A percentile compares a stretch with the other conserved stretches of the same genome.
Evolutionary conservation across 1,284 basidiomycete species (phyloP).

Genomic region (Termitomyces sp.): DNA sequence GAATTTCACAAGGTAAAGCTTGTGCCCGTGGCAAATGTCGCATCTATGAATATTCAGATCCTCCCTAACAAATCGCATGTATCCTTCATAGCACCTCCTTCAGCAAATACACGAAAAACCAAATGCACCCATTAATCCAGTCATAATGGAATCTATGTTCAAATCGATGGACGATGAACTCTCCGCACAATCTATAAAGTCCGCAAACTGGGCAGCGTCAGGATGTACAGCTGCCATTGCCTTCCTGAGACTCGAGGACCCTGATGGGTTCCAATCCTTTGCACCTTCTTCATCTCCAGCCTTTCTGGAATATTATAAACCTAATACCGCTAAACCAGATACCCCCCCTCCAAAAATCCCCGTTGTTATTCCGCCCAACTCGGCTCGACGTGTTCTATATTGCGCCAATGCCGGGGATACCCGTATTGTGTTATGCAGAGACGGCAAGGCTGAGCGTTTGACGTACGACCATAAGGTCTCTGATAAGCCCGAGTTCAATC

Average conservation of each 20-base stretch:
- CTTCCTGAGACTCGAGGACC: slow-evolving; percentile 16
- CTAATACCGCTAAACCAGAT: slow-evolving; percentile 1
- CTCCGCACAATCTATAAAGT: slow-evolving; percentile 8
- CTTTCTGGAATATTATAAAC: slow-evolving; percentile 5
- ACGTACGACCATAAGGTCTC: slow-evolving; percentile 17
- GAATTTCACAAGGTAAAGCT: slow-evolving; percentile 16
- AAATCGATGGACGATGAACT: slow-evolving; percentile 15
- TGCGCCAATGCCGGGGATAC: slow-evolving; percentile 16
- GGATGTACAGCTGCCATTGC: slow-evolving; percentile 17
- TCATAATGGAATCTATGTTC: slow-evolving; percentile 10
- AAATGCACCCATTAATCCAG: slow-evolving; percentile 8
- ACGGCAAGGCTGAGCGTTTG: slow-evolving; percentile 13
- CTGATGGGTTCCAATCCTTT: slow-evolving; percentile 10
- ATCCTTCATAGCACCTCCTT: slow-evolving; percentile 11
- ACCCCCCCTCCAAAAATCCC: not conserved
- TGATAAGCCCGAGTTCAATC: slow-evolving; percentile 11
- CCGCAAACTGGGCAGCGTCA: slow-evolving; percentile 15
- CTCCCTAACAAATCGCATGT: not conserved
- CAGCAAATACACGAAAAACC: slow-evolving; percentile 9
- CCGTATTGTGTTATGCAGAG: slow-evolving; percentile 14
- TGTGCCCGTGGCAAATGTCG: not conserved
- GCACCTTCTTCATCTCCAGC: not conserved
- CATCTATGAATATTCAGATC: not conserved
- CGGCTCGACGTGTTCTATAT: slow-evolving; percentile 14
- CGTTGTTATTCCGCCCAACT: slow-evolving; percentile 7